Evolutionary conservation across 495 filamentous ascomycete genomes (phyloP).

Genomic region (Aspergillus egyptiacus): DNA sequence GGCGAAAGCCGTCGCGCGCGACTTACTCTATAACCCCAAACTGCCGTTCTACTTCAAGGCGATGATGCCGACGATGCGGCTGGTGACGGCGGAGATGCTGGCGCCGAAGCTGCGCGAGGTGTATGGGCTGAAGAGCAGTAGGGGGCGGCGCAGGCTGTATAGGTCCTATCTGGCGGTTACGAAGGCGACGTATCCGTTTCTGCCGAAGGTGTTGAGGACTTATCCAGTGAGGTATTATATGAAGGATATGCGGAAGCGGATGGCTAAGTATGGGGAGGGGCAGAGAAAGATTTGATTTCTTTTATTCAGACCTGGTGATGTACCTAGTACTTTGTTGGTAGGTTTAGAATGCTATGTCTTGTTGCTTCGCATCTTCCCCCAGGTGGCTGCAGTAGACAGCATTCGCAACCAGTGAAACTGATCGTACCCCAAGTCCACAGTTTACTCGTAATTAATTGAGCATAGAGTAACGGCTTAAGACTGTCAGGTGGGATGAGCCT

Average conservation of each 20-base stretch:
- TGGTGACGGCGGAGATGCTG: slow-evolving; percentile 31
- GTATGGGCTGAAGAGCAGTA: slow-evolving; percentile 23
- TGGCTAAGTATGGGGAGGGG: slow-evolving; percentile 10
- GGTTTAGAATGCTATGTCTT: no score
- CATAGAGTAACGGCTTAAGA: no score
- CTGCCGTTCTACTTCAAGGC: slow-evolving; percentile 20
- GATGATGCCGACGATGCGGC: slow-evolving; percentile 24
- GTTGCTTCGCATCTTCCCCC: no score
- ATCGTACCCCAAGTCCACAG: no score
- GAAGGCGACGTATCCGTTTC: slow-evolving; percentile 23
- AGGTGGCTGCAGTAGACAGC: no score
- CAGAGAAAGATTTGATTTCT: slow-evolving; percentile 5
- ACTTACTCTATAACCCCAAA: slow-evolving; percentile 26
- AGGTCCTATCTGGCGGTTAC: slow-evolving; percentile 18
- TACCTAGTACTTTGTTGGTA: no score
- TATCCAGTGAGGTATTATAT: slow-evolving; percentile 34
- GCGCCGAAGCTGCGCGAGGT: slow-evolving; percentile 24
- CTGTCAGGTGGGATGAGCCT: no score
- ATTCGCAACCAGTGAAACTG: no score
- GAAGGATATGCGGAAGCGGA: slow-evolving; percentile 35
- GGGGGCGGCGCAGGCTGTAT: slow-evolving; percentile 13
- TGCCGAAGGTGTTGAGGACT: slow-evolving; percentile 27
- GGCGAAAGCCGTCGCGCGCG: slow-evolving; percentile 28
- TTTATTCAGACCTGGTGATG: no score
- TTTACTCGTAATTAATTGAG: no score